Conservation (phyloP, 192 early-diverging fungal genomes). For the Gaertneriomyces sp. region DNA sequence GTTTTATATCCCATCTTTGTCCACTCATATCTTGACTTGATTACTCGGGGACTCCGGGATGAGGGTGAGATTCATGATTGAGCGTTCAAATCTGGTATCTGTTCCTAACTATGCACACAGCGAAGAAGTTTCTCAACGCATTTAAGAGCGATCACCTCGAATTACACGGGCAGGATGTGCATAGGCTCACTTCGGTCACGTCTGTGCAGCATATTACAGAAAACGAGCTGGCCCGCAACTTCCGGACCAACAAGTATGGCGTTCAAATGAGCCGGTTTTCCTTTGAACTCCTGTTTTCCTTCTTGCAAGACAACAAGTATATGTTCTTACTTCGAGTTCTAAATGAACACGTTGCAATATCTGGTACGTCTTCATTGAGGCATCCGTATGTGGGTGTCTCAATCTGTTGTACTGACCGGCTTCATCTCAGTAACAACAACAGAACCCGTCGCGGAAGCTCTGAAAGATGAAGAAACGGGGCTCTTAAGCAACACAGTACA, state of each 20-base stretch:
- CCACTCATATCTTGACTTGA: constrained; percentile 84
- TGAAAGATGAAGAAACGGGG: constrained; percentile 23
- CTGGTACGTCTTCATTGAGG: constrained; percentile 19
- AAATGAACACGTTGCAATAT: constrained; percentile 87
- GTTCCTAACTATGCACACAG: constrained; percentile 34
- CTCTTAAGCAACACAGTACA: constrained; percentile 22
- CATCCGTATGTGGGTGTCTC: not conserved
- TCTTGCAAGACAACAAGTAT: constrained; percentile 89
- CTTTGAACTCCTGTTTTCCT: constrained; percentile 84
- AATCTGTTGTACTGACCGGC: not conserved
- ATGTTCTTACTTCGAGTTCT: constrained; percentile 83
- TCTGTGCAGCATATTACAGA: constrained; percentile 71
- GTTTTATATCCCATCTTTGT: constrained; percentile 90
- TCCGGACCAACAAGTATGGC: constrained; percentile 78
- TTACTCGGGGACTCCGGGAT: constrained; percentile 54
- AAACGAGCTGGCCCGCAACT: constrained; percentile 77
- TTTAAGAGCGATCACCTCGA: constrained; percentile 76
- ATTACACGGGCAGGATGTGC: constrained; percentile 70
- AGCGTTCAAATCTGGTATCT: not conserved
- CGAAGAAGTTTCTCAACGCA: constrained; percentile 68
- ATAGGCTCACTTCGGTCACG: constrained; percentile 63
- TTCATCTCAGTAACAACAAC: not conserved
- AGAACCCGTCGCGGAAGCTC: constrained; percentile 7
- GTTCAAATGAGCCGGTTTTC: constrained; percentile 82
- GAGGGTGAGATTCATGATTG: constrained; percentile 24